Evolutionary conservation across 306 rosid species (phyloP).

Genomic region (Glycyrrhiza uralensis): DNA sequence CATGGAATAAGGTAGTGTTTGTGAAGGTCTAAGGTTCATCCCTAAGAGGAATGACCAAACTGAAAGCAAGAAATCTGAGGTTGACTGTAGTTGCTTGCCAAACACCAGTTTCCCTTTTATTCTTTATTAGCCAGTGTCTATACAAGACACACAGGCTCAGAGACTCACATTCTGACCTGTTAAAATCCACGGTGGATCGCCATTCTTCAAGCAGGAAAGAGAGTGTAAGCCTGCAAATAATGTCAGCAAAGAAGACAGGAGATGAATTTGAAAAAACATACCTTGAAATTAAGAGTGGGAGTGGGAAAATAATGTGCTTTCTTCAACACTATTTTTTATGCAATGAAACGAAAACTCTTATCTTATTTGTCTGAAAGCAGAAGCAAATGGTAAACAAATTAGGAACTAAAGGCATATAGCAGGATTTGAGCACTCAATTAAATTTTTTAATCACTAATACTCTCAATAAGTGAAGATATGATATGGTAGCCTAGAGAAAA

Average conservation of each 20-base stretch:
- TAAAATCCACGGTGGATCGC: constrained; percentile 7
- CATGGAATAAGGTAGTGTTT: not conserved
- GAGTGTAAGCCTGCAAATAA: constrained; percentile 18
- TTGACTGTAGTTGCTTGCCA: constrained; percentile 27
- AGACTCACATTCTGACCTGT: constrained; percentile 3
- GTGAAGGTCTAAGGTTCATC: not conserved
- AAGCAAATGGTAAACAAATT: constrained; percentile 15
- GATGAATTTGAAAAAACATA: not conserved
- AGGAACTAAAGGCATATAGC: not conserved
- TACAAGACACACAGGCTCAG: not conserved
- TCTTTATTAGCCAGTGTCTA: constrained; percentile 3
- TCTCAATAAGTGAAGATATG: not conserved
- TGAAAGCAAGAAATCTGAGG: constrained; percentile 16
- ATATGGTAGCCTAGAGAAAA: not conserved
- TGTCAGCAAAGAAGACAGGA: not conserved
- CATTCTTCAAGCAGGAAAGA: constrained; percentile 17
- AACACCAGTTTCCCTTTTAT: constrained; percentile 32
- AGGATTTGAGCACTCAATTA: not conserved
- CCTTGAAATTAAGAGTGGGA: constrained; percentile 5
- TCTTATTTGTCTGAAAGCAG: constrained; percentile 1
- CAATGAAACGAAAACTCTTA: not conserved
- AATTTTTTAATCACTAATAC: not conserved
- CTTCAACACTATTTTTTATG: not conserved
- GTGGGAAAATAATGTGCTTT: not conserved
- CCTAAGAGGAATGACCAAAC: not conserved